Percentiles rank a stretch among this genome's conserved stretches.
Conservation (phyloP, 1,284 basidiomycete genomes). For the Phellinidium pouzarii region DNA sequence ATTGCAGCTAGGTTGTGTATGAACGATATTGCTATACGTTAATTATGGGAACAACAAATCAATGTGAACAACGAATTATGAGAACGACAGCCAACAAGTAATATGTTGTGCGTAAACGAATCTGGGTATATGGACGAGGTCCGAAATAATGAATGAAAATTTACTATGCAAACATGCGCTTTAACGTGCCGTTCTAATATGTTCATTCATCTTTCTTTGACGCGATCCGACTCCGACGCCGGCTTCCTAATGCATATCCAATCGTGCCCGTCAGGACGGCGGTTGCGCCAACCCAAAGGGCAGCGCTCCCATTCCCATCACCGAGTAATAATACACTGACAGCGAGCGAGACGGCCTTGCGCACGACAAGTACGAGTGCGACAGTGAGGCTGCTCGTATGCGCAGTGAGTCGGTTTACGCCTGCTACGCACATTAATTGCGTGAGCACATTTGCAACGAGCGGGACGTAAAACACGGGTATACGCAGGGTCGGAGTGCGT, state of each 20-base stretch:
- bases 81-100: background rate
- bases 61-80: no score
- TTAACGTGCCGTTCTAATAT: background rate
- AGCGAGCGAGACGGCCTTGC: conserved; percentile 82
- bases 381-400: conserved; percentile 78
- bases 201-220: conserved; percentile 21
- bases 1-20: background rate
- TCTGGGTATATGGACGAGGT: background rate
- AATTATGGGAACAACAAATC: background rate
- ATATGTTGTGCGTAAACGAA: background rate
- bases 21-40: background rate
- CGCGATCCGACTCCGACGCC: conserved; percentile 22
- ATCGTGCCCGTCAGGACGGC: conserved; percentile 71
- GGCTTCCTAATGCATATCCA: conserved; percentile 50
- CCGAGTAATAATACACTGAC: conserved; percentile 58
- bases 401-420: conserved; percentile 82
- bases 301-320: conserved; percentile 26
- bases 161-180: no score
- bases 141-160: background rate
- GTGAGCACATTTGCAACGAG: conserved; percentile 78
- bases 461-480: conserved; percentile 63
- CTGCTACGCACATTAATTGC: conserved; percentile 84
- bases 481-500: conserved; percentile 23
- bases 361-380: conserved; percentile 82
- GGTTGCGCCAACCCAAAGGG: conserved; percentile 62